These are phyloP conservation scores for Lagerstroemia speciosa DNA, from an alignment of 345 rosid species.

Conservation along the genomic window DNA sequence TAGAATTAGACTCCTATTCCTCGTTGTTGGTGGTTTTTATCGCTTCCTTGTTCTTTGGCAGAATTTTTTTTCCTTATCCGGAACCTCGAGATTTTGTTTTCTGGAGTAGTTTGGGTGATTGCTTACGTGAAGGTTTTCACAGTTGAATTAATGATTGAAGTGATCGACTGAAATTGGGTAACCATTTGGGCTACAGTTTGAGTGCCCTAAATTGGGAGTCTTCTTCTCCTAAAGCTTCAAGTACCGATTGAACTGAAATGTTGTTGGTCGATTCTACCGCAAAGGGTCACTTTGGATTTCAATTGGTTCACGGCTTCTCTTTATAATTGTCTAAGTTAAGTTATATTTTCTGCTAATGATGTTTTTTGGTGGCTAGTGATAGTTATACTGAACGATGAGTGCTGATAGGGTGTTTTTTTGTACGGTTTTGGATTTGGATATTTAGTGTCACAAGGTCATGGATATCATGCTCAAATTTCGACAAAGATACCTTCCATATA, in stretches of 20 bases:
- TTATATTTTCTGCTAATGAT: background rate
- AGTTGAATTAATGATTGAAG: background rate
- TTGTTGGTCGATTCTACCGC: too few relatives aligned
- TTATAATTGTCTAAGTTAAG: background rate
- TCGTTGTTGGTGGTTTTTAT: background rate
- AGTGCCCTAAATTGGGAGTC: too few relatives aligned
- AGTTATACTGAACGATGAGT: too few relatives aligned
- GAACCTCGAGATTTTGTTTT: background rate
- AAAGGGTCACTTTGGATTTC: background rate
- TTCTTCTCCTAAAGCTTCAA: too few relatives aligned
- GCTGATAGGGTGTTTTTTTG: too few relatives aligned
- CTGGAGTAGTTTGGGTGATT: background rate
- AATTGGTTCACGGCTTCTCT: background rate
- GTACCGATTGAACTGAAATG: too few relatives aligned
- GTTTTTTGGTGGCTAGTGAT: too few relatives aligned
- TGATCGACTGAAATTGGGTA: too few relatives aligned
- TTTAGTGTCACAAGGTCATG: too few relatives aligned
- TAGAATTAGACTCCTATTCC: background rate
- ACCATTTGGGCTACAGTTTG: too few relatives aligned
- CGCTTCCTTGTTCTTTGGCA: background rate
- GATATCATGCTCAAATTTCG: too few relatives aligned
- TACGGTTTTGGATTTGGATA: too few relatives aligned
- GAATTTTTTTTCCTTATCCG: background rate
- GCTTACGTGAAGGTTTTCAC: background rate
- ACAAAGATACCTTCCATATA: background rate